A percentile compares a stretch with the other conserved stretches of the same genome.
phyloP scores from a whole-genome alignment of 495 filamentous ascomycete species.

The Xylaria intraflava region DNA sequence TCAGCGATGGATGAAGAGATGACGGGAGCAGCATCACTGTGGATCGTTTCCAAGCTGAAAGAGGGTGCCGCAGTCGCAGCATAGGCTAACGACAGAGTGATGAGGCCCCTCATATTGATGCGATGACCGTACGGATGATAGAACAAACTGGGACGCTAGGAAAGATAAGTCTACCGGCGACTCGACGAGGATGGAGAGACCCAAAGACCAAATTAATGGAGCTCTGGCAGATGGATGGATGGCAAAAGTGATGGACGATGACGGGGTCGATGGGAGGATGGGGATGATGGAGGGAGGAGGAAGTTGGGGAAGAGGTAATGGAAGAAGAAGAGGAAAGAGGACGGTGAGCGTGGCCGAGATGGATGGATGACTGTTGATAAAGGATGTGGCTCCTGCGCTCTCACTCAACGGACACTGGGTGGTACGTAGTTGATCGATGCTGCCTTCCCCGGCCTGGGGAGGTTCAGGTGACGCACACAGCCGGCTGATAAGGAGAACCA shows the following conservation, averaged over 20 bases:
- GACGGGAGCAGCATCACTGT: slow-evolving; percentile 81
- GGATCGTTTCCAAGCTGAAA: slow-evolving; percentile 66
- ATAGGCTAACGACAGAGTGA: slow-evolving; percentile 60
- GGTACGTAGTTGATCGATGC: slow-evolving; percentile 6
- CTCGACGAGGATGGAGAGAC: slow-evolving; percentile 22
- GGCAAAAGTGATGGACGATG: slow-evolving; percentile 23
- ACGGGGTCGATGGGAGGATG: slow-evolving; percentile 21
- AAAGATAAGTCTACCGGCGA: slow-evolving; percentile 41
- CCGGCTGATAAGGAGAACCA: slow-evolving; percentile 13
- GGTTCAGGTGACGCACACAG: slow-evolving; percentile 32
- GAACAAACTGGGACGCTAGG: slow-evolving; percentile 17
- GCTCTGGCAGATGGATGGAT: slow-evolving; percentile 12
- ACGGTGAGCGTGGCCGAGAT: slow-evolving; percentile 27
- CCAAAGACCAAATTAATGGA: slow-evolving; percentile 27
- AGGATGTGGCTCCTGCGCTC: slow-evolving; percentile 14
- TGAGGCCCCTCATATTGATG: slow-evolving; percentile 65
- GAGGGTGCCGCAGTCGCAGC: slow-evolving; percentile 70
- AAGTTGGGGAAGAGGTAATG: slow-evolving; percentile 13
- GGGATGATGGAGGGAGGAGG: slow-evolving; percentile 41
- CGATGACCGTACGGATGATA: not conserved
- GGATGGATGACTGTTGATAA: slow-evolving; percentile 17
- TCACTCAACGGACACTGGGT: no score
- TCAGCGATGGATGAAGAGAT: slow-evolving; percentile 70
- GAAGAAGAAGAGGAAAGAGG: slow-evolving; percentile 33
- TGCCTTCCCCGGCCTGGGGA: slow-evolving; percentile 27